Percentiles rank a stretch among this genome's conserved stretches.
Conservation (phyloP, 768 basidiomycete genomes). For the Suillus alpinus region DNA sequence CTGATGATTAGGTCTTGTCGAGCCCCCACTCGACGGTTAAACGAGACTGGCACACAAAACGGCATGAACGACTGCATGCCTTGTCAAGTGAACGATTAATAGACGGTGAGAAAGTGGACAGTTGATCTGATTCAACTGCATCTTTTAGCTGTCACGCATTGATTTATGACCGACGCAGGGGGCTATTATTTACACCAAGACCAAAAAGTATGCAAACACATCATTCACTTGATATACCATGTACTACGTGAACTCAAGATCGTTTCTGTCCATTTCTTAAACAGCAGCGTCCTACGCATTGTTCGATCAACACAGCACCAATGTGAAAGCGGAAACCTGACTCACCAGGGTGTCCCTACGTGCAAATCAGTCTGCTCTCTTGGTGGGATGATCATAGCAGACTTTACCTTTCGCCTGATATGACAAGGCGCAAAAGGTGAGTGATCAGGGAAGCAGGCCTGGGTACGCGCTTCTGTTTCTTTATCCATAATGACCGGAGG, state of each 20-base stretch:
- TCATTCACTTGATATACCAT: neutral
- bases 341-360: neutral
- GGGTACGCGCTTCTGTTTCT: too few relatives aligned
- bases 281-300: neutral
- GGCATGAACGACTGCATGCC: neutral
- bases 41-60: neutral
- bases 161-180: neutral
- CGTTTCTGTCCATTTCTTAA: neutral
- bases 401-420: neutral
- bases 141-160: neutral
- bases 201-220: neutral
- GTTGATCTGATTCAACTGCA: neutral
- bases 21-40: neutral
- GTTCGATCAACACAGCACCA: neutral
- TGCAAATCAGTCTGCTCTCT: neutral
- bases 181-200: neutral
- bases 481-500: neutral
- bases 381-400: neutral
- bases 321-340: neutral
- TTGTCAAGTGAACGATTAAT: too few relatives aligned
- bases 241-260: neutral
- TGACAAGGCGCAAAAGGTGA: neutral
- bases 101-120: neutral
- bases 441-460: neutral
- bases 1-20: neutral